phyloP scores from a whole-genome alignment of 2,329 filamentous ascomycete species.

The Catunica adiposa region DNA sequence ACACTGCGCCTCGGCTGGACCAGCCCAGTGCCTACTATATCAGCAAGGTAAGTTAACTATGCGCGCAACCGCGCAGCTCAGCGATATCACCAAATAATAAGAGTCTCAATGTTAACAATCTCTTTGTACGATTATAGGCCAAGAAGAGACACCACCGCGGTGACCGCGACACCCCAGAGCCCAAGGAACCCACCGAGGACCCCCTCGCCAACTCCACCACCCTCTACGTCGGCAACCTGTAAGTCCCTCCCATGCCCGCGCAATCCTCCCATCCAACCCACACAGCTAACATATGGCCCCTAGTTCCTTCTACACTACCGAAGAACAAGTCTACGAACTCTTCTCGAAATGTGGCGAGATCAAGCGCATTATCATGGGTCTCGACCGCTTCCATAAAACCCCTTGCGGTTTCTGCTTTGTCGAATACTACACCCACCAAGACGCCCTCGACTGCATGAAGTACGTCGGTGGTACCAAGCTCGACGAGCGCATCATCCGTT shows the following conservation, averaged over 20 bases:
- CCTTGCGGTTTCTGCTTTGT: constrained; percentile 99
- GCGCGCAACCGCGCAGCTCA: constrained; percentile 12
- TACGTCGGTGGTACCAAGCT: constrained; percentile 97
- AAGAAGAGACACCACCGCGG: constrained; percentile 33
- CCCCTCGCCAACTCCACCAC: constrained; percentile 78
- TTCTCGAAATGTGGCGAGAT: constrained; percentile 96
- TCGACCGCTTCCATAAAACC: constrained; percentile 93
- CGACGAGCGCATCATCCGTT: constrained; percentile 90
- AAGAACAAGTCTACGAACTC: constrained; percentile 96
- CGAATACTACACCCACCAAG: constrained; percentile 95
- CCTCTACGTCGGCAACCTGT: constrained; percentile 94
- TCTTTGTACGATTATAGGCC: constrained; percentile 28
- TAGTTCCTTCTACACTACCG: constrained; percentile 93
- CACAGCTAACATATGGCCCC: not conserved
- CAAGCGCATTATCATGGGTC: constrained; percentile 93
- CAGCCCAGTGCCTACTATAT: constrained; percentile 88
- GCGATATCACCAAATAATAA: not conserved
- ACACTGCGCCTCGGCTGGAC: constrained; percentile 82
- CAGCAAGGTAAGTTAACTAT: constrained; percentile 46
- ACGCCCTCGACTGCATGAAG: constrained; percentile 95
- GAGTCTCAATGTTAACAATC: constrained; percentile 16
- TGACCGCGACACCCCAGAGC: constrained; percentile 38
- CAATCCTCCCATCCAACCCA: not conserved
- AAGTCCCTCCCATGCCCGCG: constrained; percentile 17
- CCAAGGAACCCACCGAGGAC: constrained; percentile 37